Evolutionary conservation across 257 asterid species (phyloP).

Genomic region (Primulina tabacum): DNA sequence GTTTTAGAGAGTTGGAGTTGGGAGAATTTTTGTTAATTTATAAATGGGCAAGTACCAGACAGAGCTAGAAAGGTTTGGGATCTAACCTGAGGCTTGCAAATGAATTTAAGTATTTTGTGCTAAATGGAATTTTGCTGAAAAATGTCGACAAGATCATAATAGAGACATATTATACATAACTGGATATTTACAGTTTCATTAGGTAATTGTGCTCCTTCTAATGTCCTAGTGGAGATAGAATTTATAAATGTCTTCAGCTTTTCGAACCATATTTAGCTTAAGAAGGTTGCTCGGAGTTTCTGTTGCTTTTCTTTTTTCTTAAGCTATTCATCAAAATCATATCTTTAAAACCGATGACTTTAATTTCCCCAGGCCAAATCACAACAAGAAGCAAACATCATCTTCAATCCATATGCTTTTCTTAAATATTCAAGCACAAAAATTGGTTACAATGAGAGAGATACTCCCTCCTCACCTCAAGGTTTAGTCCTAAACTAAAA

Average conservation of each 20-base stretch:
- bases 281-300: not conserved
- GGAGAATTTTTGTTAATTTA: not conserved
- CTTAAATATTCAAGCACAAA: not conserved
- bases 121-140: too few relatives aligned
- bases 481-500: too few relatives aligned
- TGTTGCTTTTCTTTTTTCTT: not conserved
- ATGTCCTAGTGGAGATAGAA: not conserved
- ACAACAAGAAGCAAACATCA: not conserved
- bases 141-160: not conserved
- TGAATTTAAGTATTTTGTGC: not conserved
- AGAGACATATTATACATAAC: not conserved
- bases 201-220: not conserved
- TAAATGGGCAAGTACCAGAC: not conserved
- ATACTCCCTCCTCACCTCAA: too few relatives aligned
- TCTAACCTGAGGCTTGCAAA: not conserved
- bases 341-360: not conserved
- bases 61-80: not conserved
- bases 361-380: not conserved
- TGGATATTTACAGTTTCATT: not conserved
- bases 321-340: not conserved
- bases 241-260: too few relatives aligned
- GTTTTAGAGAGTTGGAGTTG: not conserved
- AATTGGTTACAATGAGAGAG: too few relatives aligned
- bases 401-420: not conserved
- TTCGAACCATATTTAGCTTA: not conserved